These are phyloP conservation scores for Pythium coloratum DNA, from an alignment of 352 stramenopile species.

Conservation along the genomic window DNA sequence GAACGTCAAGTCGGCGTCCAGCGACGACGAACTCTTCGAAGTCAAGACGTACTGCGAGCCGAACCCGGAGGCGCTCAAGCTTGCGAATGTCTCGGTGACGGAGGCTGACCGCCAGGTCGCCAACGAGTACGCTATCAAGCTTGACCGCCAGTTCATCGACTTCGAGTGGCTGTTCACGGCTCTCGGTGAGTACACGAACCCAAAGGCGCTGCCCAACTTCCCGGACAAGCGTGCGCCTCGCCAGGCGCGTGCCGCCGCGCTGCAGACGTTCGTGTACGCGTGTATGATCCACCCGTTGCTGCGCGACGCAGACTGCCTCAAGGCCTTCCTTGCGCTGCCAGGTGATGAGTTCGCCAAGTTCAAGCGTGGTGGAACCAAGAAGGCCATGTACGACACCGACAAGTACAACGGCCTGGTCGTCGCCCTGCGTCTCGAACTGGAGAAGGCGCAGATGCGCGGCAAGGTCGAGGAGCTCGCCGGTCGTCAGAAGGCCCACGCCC, in stretches of 20 bases:
- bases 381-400: conserved; percentile 75
- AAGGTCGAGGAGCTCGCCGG: conserved; percentile 71
- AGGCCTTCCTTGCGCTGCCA: conserved; percentile 80
- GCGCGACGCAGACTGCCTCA: conserved; percentile 76
- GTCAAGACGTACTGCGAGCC: conserved; percentile 84
- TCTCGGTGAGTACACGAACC: conserved; percentile 75
- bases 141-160: conserved; percentile 69
- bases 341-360: conserved; percentile 72
- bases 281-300: conserved; percentile 81
- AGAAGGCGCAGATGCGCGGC: conserved; percentile 81
- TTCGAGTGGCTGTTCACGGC: conserved; percentile 83
- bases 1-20: conserved; percentile 39
- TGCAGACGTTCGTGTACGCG: conserved; percentile 82
- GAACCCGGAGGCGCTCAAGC: conserved; percentile 55
- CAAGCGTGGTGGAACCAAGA: conserved; percentile 58
- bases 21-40: conserved; percentile 62
- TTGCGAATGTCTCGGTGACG: conserved; percentile 47
- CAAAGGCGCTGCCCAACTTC: conserved; percentile 80
- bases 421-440: conserved; percentile 75
- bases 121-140: conserved; percentile 79
- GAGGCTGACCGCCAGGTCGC: conserved; percentile 66
- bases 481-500: conserved; percentile 71
- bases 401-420: conserved; percentile 82
- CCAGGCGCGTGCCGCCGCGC: conserved; percentile 41
- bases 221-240: conserved; percentile 64